Evolutionary conservation across 2,329 filamentous ascomycete species (phyloP), one percentile per base, ranked within the genome.

Genomic region (Pseudogymnoascus sp.): DNA sequence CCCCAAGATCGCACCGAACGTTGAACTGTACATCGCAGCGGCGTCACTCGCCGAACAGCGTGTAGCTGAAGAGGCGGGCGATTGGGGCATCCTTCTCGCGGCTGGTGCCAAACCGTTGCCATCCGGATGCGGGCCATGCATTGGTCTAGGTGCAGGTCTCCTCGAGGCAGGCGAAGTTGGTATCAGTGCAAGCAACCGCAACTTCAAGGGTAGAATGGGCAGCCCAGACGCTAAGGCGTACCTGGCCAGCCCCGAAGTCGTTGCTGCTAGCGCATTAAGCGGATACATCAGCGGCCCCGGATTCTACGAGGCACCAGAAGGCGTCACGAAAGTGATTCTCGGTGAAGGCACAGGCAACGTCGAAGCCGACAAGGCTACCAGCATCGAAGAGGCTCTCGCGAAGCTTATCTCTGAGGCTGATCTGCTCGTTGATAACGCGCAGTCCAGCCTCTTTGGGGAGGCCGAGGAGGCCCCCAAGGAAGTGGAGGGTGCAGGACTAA

Each of bases 181-280:
- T 21, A 93, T 97, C 69, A 87, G 82, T 65, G 90, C 91, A 0
- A 87, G 82, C 61, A 97, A 97, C 78, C 82, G 93, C 10, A 96
- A 96, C 75, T 97, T 93, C 80, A 92, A 93, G 76, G 93, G 92
- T 0, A 85, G 93, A 2, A 96, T 97, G 90, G 93, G 93, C 2
- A 87, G 83, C 13, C 86, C 83, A 2, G 85, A 90, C 4, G 90
- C 91, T 0, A 87, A 91, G 71, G 91, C 91, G 0, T 97, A 96
- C 73, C 86, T 97, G 0, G 89, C 88, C 5, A 93, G 89, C 68
- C 93, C 95, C 0, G 93, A 97, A 71, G 87, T 96, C 2, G 93
- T 97, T 0, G 93, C 93, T 3, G 93, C 95, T 7, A 96, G 90
- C 70, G 93, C 93, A 2, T 77, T 97, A 0, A 71, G 80, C 15